Base-by-base conservation (phyloP, 129 eudicot species). In the Arctium minus region DNA sequence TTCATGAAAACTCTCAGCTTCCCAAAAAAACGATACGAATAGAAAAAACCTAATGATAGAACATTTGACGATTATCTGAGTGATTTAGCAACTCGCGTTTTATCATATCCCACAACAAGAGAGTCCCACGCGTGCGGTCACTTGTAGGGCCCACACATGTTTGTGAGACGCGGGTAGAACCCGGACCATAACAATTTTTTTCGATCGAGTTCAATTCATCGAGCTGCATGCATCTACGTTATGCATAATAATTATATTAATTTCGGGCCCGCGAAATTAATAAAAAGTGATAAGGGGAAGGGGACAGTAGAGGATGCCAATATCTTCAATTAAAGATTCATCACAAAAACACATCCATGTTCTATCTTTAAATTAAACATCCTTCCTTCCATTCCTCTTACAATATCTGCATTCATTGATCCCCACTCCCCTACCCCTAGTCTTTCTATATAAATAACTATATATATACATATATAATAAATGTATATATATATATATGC, bases 331-430 rank as follows among this genome's bases (percentile, higher is more conserved):
- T 89, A 92, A 86, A 90, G 86, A 88, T 76, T 86, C 88, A 82
- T 85, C 85, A 77, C 82, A 81, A 17, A 79, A 87, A 89, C 97
- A 90, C 88, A 75, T 90, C 88, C 97, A 92, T 90, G 94, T 92
- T 90, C 93, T 92, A 83, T 84, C 83, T 79, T 77, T 81, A 53
- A 82, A 82, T 77, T 81, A 53, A 82, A 82, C 88, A 78, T 82
- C 87, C 88, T 76, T 81, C 81, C 85, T 85, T 83, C 85, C 83
- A 84, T 84, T 74, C 86, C 84, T 84, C 87, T 84, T 80, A 71
- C 85, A 77, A 70, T 77, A 81, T 89, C 87, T 74, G 88, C 96
- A 89, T 89, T 88, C 78, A 79, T 83, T 89, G 27, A 22, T 88
- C 84, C 77, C 83, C 77, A 30, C 39, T 68, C 85, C 79, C 87